phyloP scores from a whole-genome alignment of 441 rosid genomes.

The Melastoma candidum region DNA sequence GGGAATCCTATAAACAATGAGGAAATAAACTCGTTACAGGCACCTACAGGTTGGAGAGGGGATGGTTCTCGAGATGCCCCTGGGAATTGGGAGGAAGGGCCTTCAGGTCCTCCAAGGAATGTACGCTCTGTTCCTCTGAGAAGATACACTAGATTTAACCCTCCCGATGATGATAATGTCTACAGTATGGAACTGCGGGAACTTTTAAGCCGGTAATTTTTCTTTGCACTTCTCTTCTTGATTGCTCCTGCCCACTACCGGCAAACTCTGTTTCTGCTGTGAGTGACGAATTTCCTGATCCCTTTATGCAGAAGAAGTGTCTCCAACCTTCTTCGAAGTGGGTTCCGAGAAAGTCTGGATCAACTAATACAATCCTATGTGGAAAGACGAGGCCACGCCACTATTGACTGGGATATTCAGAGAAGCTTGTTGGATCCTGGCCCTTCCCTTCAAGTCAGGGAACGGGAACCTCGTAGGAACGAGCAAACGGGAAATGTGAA shows the following conservation, averaged over 20 bases:
- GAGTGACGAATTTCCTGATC: conserved; percentile 6
- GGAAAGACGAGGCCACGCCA: conserved; percentile 70
- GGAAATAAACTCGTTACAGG: conserved; percentile 32
- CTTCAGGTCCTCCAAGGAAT: conserved; percentile 41
- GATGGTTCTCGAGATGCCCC: conserved; percentile 40
- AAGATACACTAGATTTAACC: conserved; percentile 71
- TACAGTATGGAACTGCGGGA: conserved; percentile 88
- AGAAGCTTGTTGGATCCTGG: conserved; percentile 49
- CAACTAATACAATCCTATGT: conserved; percentile 78
- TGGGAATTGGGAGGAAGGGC: conserved; percentile 46
- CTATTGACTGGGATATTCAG: conserved; percentile 75
- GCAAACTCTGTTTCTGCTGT: not conserved
- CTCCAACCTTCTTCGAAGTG: conserved; percentile 83
- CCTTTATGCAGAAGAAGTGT: conserved; percentile 61
- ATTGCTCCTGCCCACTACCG: too few relatives aligned
- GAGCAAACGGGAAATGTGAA: conserved; percentile 35
- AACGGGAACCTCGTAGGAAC: conserved; percentile 52
- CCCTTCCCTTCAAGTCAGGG: conserved; percentile 48
- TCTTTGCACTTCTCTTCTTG: conserved; percentile 7
- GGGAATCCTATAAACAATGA: conserved; percentile 36
- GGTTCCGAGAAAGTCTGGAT: conserved; percentile 88
- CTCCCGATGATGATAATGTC: conserved; percentile 76
- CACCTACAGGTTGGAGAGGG: conserved; percentile 43
- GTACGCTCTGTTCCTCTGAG: conserved; percentile 44
- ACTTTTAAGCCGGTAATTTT: conserved; percentile 66